Evolutionary conservation across 257 asterid genomes (phyloP).

Genomic region (Primulina eburnea): DNA sequence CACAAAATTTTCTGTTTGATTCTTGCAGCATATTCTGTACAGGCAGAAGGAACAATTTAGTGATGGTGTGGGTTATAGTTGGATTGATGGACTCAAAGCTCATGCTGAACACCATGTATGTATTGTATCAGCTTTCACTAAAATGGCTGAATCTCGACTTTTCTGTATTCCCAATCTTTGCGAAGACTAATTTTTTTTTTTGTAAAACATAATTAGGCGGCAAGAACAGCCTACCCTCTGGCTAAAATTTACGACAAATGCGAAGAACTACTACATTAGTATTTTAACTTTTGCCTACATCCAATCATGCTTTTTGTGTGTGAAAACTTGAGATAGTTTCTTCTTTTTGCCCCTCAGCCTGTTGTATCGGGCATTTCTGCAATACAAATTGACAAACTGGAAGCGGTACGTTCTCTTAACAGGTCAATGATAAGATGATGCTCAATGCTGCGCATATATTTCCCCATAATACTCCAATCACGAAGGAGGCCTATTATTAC

Average conservation of each 20-base stretch:
- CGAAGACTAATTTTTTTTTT: neutral
- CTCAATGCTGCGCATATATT: slow-evolving; percentile 69
- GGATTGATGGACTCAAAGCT: slow-evolving; percentile 98
- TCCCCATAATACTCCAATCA: slow-evolving; percentile 83
- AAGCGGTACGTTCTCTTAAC: neutral
- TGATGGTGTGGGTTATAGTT: slow-evolving; percentile 97
- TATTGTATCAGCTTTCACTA: neutral
- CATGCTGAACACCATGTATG: slow-evolving; percentile 80
- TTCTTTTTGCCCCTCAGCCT: neutral
- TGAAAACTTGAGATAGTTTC: no score
- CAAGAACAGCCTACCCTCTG: no score
- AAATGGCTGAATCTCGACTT: neutral
- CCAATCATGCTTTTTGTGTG: no score
- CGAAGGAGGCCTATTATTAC: slow-evolving; percentile 91
- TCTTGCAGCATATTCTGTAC: slow-evolving; percentile 82
- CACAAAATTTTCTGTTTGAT: slow-evolving; percentile 23
- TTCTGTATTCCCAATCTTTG: neutral
- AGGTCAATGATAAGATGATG: slow-evolving; percentile 94
- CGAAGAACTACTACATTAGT: no score
- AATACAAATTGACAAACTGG: neutral
- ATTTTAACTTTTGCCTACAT: no score
- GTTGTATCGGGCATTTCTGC: neutral
- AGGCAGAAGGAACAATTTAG: slow-evolving; percentile 97
- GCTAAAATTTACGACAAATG: no score
- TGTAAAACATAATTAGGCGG: neutral